Percentiles rank a stretch among this genome's conserved stretches.
Evolutionary conservation across 768 basidiomycete genomes (phyloP).

Genomic region (Leccinum imitatum): DNA sequence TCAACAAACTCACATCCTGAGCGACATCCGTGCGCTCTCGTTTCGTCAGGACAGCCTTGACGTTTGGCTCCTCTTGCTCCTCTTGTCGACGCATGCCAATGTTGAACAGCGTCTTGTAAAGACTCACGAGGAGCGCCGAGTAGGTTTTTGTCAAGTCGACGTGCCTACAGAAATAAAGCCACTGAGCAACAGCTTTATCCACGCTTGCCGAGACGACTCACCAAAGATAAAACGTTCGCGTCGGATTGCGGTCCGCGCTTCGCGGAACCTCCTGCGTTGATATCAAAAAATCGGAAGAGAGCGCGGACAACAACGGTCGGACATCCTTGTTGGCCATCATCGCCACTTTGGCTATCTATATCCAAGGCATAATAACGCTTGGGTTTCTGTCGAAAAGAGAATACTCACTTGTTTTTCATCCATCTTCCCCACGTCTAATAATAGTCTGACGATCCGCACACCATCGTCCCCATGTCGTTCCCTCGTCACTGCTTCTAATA

Average conservation of each 20-base stretch:
- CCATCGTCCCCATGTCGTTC: too few species aligned
- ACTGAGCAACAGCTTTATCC: neutral
- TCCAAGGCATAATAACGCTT: rapidly evolving
- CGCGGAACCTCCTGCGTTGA: constrained; percentile 93
- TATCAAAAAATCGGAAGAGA: constrained; percentile 80
- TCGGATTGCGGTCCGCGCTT: constrained; percentile 85
- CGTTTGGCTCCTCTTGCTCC: constrained; percentile 65
- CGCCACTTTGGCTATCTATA: constrained; percentile 48
- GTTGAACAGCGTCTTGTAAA: constrained; percentile 85
- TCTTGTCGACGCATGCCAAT: constrained; percentile 69
- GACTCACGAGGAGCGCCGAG: constrained; percentile 62
- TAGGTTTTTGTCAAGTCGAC: constrained; percentile 86
- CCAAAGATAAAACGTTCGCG: constrained; percentile 92
- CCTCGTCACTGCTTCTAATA: constrained; percentile 42
- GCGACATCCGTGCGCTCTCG: constrained; percentile 82
- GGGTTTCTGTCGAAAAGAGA: neutral
- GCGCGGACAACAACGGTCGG: constrained; percentile 56
- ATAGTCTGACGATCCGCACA: constrained; percentile 75
- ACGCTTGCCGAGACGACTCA: constrained; percentile 31
- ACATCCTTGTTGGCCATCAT: constrained; percentile 92
- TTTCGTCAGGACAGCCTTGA: constrained; percentile 71
- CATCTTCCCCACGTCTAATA: constrained; percentile 84
- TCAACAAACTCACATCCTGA: constrained; percentile 67
- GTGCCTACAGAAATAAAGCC: constrained; percentile 54
- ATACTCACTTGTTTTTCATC: constrained; percentile 36